These are phyloP conservation scores for Zopfochytrium polystomum DNA, from an alignment of 371 early-diverging fungal genomes.

Conservation along the genomic window DNA sequence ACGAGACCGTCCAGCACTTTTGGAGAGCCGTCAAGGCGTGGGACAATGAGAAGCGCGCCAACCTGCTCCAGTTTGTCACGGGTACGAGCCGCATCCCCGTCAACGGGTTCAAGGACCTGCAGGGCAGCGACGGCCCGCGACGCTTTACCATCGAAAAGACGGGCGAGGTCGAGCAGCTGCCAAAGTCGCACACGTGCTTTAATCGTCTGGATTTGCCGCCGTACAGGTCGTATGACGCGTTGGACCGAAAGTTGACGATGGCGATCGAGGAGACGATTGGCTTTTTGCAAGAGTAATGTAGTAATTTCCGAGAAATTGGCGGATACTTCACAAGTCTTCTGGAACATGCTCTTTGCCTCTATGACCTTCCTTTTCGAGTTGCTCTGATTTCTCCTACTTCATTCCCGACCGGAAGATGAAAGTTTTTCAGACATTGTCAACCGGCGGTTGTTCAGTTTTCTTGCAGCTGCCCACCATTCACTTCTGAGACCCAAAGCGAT, in stretches of 20 bases:
- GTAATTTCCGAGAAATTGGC: no score
- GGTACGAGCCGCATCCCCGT: conserved; percentile 95
- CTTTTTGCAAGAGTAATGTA: conserved; percentile 1
- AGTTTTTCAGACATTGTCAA: no score
- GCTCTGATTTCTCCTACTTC: no score
- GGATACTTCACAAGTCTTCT: no score
- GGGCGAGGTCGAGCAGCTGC: conserved; percentile 81
- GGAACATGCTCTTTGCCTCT: no score
- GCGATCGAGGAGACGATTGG: no score
- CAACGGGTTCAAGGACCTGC: conserved; percentile 97
- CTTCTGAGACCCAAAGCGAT: no score
- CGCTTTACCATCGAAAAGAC: conserved; percentile 94
- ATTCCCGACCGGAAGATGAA: no score
- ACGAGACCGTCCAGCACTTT: conserved; percentile 96
- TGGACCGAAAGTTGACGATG: conserved; percentile 81
- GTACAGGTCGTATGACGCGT: conserved; percentile 62
- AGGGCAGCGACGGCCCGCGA: conserved; percentile 94
- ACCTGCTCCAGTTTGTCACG: no score
- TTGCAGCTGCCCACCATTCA: no score
- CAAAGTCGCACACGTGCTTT: conserved; percentile 95
- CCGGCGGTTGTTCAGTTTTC: no score
- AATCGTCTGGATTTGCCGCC: conserved; percentile 94
- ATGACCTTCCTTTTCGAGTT: no score
- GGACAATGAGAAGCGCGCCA: conserved; percentile 86
- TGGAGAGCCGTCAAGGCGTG: conserved; percentile 77